Evolutionary conservation across 2,329 filamentous ascomycete species (phyloP).

Genomic region (Diplodia sapinea): DNA sequence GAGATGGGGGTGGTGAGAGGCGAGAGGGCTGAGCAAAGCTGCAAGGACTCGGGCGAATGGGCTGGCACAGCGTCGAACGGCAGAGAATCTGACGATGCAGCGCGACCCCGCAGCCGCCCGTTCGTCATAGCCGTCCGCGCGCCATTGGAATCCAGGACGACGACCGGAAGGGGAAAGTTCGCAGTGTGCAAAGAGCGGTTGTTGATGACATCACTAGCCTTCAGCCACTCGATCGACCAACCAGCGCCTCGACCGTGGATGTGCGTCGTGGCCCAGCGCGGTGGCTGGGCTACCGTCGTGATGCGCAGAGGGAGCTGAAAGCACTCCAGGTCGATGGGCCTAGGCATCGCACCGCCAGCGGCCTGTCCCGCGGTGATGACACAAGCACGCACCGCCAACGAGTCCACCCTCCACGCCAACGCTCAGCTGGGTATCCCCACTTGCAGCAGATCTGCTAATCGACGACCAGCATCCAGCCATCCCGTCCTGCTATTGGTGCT

Average conservation of each 20-base stretch:
- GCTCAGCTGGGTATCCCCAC: neutral
- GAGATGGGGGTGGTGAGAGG: neutral
- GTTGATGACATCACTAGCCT: constrained; percentile 16
- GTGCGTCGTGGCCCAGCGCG: neutral
- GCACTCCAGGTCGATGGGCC: neutral
- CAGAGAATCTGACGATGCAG: neutral
- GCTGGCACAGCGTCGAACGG: neutral
- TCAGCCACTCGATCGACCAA: neutral
- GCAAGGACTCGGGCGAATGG: constrained; percentile 6
- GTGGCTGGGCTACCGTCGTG: neutral
- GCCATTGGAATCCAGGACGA: neutral
- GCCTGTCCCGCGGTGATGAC: constrained; percentile 15
- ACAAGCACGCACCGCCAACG: neutral
- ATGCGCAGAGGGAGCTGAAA: neutral
- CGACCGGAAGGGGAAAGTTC: constrained; percentile 10
- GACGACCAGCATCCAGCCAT: neutral
- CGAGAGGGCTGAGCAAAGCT: neutral
- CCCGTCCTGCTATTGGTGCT: neutral
- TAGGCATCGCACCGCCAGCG: constrained; percentile 2
- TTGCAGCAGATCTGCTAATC: constrained; percentile 14
- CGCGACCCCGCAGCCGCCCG: constrained; percentile 12
- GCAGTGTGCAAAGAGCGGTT: constrained; percentile 1
- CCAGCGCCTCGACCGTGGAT: constrained; percentile 12
- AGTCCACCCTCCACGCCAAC: neutral
- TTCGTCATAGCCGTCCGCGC: neutral